A percentile compares a stretch with the other conserved stretches of the same genome.
Evolutionary conservation across 331 rosid species (phyloP).

Genomic region (Pyrus hybrid): DNA sequence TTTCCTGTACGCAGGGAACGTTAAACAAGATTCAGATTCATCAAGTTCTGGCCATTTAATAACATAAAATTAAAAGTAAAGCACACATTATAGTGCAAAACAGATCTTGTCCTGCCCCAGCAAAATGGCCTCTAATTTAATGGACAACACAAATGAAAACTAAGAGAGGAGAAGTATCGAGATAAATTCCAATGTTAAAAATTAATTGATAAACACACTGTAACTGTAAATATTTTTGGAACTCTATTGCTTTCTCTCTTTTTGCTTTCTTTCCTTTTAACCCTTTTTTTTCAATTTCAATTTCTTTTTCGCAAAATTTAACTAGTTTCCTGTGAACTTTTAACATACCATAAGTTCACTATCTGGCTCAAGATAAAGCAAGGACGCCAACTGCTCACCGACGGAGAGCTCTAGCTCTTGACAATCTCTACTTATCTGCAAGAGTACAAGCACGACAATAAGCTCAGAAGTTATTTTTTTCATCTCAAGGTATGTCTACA

Average conservation of each 20-base stretch:
- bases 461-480: background rate
- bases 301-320: background rate
- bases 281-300: background rate
- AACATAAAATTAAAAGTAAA: background rate
- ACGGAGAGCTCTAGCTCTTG: conserved; percentile 90
- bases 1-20: conserved; percentile 46
- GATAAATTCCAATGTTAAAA: background rate
- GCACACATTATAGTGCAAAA: background rate
- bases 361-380: conserved; percentile 97
- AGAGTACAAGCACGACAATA: conserved; percentile 10
- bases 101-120: background rate
- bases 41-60: background rate
- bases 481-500: background rate
- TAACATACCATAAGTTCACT: conserved; percentile 95
- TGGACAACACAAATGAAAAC: background rate
- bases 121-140: background rate
- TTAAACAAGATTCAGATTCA: background rate
- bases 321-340: background rate
- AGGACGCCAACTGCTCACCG: conserved; percentile 96
- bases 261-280: background rate
- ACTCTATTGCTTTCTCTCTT: background rate
- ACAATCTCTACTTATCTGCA: conserved; percentile 99
- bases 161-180: background rate
- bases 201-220: background rate
- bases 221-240: background rate